These are phyloP conservation scores for Phytopythium vexans DNA, from an alignment of 352 stramenopile genomes.

Conservation along the genomic window DNA sequence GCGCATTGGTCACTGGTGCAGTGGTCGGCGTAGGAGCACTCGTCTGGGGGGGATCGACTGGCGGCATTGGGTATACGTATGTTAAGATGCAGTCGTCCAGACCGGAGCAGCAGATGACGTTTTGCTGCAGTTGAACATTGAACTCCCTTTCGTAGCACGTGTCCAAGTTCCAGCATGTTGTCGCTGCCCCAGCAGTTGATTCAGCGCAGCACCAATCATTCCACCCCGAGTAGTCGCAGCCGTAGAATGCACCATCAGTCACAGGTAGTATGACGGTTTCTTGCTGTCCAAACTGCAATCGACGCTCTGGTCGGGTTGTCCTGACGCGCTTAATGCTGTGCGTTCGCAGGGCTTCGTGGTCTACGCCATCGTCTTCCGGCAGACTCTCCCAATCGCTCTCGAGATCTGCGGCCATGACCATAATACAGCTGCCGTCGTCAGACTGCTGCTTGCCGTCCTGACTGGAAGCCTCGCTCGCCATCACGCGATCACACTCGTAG, in stretches of 20 bases:
- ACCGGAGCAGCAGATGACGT: constrained; percentile 47
- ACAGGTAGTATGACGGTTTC: constrained; percentile 12
- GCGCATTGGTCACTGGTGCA: constrained; percentile 7
- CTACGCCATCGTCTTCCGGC: neutral
- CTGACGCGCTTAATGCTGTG: constrained; percentile 1
- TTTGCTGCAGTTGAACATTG: constrained; percentile 34
- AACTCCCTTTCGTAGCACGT: constrained; percentile 27
- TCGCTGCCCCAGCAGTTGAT: constrained; percentile 20
- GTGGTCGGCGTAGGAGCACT: constrained; percentile 7
- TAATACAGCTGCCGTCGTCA: constrained; percentile 12
- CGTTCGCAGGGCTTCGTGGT: too few species aligned
- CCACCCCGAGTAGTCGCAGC: constrained; percentile 23
- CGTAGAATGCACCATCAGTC: constrained; percentile 36
- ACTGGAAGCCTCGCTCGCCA: constrained; percentile 3
- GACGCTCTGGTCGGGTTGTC: constrained; percentile 9
- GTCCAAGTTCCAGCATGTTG: constrained; percentile 37
- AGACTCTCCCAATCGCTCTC: constrained; percentile 12
- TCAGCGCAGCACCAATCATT: constrained; percentile 45
- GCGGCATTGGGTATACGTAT: constrained; percentile 32
- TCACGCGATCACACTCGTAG: constrained; percentile 27
- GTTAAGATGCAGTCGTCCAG: constrained; percentile 31
- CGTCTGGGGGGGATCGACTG: constrained; percentile 8
- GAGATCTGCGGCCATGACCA: constrained; percentile 24
- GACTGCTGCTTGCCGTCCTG: neutral
- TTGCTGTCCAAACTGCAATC: constrained; percentile 39